Conservation (phyloP, 2,329 filamentous ascomycete species). For the Fusarium stilboides region DNA sequence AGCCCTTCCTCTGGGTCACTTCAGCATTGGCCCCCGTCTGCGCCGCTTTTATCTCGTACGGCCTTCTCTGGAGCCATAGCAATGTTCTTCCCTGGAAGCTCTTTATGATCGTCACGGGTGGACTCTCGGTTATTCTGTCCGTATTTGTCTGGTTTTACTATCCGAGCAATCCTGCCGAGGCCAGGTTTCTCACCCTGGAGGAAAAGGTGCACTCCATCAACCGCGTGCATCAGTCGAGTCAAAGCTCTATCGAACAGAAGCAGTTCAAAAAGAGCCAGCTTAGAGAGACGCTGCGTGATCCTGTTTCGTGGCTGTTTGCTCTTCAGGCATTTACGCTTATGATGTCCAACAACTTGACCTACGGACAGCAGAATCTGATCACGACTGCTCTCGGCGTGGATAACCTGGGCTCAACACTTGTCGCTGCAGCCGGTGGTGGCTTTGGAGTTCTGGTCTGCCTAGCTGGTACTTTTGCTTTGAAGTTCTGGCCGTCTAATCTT, state of each 20-base stretch:
- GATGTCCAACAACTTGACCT: conserved; percentile 58
- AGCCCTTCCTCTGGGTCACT: conserved; percentile 54
- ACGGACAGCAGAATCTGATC: conserved; percentile 58
- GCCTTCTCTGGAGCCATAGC: conserved; percentile 56
- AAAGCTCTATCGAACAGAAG: conserved; percentile 57
- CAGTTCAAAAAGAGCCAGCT: conserved; percentile 54
- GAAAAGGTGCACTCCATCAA: conserved; percentile 58
- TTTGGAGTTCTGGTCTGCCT: conserved; percentile 54
- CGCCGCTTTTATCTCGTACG: conserved; percentile 59
- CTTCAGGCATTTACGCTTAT: conserved; percentile 54
- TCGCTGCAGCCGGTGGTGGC: conserved; percentile 56
- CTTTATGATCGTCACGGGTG: conserved; percentile 58
- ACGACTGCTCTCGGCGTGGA: conserved; percentile 55
- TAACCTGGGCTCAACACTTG: conserved; percentile 57
- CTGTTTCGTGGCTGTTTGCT: conserved; percentile 53
- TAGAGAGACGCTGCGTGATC: conserved; percentile 49
- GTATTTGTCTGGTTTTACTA: conserved; percentile 55
- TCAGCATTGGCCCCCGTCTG: conserved; percentile 55
- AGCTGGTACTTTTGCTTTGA: conserved; percentile 51
- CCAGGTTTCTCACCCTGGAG: conserved; percentile 57
- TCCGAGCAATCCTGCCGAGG: conserved; percentile 58
- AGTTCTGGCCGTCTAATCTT: conserved; percentile 51
- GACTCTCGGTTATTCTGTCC: conserved; percentile 54
- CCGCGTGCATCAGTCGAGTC: conserved; percentile 52
- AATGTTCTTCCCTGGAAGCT: conserved; percentile 56